Conservation (phyloP, 148 eudicot genomes). For the Amaranthus hypochondriacus region DNA sequence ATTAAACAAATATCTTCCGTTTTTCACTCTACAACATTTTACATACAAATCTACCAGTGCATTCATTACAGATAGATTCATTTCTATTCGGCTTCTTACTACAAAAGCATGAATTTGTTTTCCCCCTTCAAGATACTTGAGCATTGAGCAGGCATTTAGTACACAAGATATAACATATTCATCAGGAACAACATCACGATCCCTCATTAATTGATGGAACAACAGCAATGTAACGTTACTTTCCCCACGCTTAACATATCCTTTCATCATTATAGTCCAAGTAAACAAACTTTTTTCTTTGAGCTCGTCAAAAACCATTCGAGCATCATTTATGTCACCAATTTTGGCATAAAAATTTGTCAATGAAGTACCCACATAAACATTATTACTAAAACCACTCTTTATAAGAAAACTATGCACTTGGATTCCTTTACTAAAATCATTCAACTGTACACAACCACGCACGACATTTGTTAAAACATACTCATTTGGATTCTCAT, state of each 20-base stretch:
- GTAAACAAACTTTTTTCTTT: slow-evolving; percentile 44
- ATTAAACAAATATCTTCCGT: slow-evolving; percentile 43
- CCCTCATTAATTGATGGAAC: slow-evolving; percentile 37
- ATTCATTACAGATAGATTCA: slow-evolving; percentile 49
- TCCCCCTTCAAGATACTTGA: slow-evolving; percentile 49
- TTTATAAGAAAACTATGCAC: slow-evolving; percentile 47
- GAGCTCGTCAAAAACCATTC: slow-evolving; percentile 44
- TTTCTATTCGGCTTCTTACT: slow-evolving; percentile 41
- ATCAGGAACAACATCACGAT: slow-evolving; percentile 47
- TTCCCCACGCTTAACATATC: slow-evolving; percentile 45
- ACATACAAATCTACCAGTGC: slow-evolving; percentile 56
- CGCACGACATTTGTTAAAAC: slow-evolving; percentile 49
- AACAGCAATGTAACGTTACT: slow-evolving; percentile 46
- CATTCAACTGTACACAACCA: slow-evolving; percentile 39
- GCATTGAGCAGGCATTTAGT: slow-evolving; percentile 49
- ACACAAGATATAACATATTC: slow-evolving; percentile 51
- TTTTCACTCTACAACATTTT: slow-evolving; percentile 50
- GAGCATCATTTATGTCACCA: slow-evolving; percentile 41
- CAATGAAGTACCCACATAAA: slow-evolving; percentile 56
- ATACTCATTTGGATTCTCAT: slow-evolving; percentile 49
- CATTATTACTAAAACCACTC: slow-evolving; percentile 40
- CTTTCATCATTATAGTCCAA: slow-evolving; percentile 57
- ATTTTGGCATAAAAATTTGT: slow-evolving; percentile 54
- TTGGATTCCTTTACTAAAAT: slow-evolving; percentile 32
- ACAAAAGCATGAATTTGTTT: slow-evolving; percentile 60